Conservation (phyloP, 1,139 yeast genomes). For the Saccharomyces hybrid region DNA sequence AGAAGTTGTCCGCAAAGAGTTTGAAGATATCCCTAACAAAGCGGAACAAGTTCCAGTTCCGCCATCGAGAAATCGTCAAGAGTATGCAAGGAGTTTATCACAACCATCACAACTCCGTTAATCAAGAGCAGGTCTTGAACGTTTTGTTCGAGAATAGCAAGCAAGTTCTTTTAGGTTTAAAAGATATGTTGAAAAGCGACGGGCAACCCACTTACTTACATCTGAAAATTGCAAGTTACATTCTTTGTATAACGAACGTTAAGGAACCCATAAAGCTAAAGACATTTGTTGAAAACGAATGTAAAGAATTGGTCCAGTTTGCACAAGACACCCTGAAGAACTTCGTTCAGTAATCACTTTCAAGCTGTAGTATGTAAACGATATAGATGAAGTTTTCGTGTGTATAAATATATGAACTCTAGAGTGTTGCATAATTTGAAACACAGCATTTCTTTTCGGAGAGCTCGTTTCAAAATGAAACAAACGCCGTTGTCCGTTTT, state of each 20-base stretch:
- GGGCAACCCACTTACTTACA: conserved; percentile 6
- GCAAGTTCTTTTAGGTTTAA: neutral
- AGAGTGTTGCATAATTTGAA: neutral
- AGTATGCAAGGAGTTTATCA: neutral
- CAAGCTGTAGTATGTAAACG: neutral
- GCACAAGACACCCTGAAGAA: neutral
- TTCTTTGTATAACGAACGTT: conserved; percentile 7
- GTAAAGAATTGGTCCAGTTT: neutral
- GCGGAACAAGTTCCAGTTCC: neutral
- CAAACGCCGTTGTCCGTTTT: neutral
- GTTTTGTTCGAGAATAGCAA: neutral
- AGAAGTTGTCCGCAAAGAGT: neutral
- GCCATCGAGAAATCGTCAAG: neutral
- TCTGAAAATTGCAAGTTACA: conserved; percentile 14
- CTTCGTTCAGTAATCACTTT: neutral
- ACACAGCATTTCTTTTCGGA: neutral
- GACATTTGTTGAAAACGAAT: neutral
- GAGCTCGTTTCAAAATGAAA: neutral
- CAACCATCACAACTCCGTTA: neutral
- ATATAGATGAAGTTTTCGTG: neutral
- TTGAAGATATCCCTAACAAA: neutral
- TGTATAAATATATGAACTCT: neutral
- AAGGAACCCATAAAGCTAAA: conserved; percentile 1
- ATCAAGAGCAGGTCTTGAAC: neutral
- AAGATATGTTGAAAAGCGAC: neutral